Evolutionary conservation across 306 rosid species (phyloP).

Genomic region (Astragalus membranaceus): DNA sequence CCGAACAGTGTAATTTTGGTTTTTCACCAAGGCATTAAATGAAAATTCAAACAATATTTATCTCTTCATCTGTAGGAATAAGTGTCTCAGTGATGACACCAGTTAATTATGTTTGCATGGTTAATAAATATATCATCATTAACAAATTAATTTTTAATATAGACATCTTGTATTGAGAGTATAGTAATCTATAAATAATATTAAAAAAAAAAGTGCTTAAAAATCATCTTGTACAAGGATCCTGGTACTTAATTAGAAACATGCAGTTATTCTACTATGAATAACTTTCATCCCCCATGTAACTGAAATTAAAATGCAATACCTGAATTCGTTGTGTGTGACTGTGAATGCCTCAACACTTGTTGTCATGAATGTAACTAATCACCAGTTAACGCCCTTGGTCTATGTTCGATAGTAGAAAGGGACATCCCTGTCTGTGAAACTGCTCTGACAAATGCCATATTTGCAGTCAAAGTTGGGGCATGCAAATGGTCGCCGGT

Average conservation of each 20-base stretch:
- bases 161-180: too few species aligned
- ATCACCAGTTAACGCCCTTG: constrained; percentile 82
- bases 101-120: too few species aligned
- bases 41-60: too few species aligned
- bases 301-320: background rate
- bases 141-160: too few species aligned
- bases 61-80: too few species aligned
- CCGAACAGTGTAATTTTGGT: too few species aligned
- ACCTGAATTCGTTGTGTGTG: constrained; percentile 11
- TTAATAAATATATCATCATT: too few species aligned
- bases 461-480: constrained; percentile 86
- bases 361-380: constrained; percentile 27
- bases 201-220: background rate
- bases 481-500: constrained; percentile 85
- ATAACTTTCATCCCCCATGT: background rate
- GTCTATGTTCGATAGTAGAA: constrained; percentile 66
- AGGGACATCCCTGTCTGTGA: constrained; percentile 95
- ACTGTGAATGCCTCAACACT: constrained; percentile 18
- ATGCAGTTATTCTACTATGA: background rate
- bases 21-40: too few species aligned
- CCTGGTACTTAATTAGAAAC: background rate
- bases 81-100: too few species aligned
- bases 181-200: background rate
- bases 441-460: constrained; percentile 89
- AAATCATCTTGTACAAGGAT: background rate